Evolutionary conservation across 345 rosid species (phyloP), one percentile per base, ranked within the genome.

Genomic region (Brassica cretica): DNA sequence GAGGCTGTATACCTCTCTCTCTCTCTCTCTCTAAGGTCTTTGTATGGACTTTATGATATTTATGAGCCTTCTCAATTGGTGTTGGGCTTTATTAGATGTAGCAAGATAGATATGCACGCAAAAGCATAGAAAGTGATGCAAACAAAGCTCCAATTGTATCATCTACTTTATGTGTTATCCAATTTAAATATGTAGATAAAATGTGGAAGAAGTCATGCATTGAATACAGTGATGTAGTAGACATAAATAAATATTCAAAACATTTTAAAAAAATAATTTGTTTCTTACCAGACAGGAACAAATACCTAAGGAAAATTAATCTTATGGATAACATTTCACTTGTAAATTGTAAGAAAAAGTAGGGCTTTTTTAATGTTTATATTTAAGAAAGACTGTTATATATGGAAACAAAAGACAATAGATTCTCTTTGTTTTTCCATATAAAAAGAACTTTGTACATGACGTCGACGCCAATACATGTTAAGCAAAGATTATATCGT

Each of bases 1-100:
- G 77, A 72, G 74, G 75, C 64, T 32, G 10, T 15, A n/a, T 64
- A 66, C 37, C 56, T 59, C 79, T 68, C 51, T 29, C 15, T 21
- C 15, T 21, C 18, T 70, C 10, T 70, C 15, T n/a, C 11, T 55
- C 19, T 9, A 25, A 25, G 29, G 29, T 25, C n/a, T 76, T 76
- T 69, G 24, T 30, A 44, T 63, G 66, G 66, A 16, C 21, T 44
- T 44, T 44, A 44, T 15, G 25, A 55, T 55, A 19, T 16, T n/a
- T 8, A 33, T 19, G 71, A 35, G 25, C 71, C 64, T 53, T 53
- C 3, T n/a, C 71, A 21, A n/a, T 19, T 21, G 4, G 6, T 33
- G 27, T 64, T 64, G 68, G 46, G 14, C 25, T 53, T 53, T 53
- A 53, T 16, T 2, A 55, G 33, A 24, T 27, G 64, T 60, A 53